Conservation (phyloP, 306 rosid genomes). For the Dalbergia cochinchinensis region DNA sequence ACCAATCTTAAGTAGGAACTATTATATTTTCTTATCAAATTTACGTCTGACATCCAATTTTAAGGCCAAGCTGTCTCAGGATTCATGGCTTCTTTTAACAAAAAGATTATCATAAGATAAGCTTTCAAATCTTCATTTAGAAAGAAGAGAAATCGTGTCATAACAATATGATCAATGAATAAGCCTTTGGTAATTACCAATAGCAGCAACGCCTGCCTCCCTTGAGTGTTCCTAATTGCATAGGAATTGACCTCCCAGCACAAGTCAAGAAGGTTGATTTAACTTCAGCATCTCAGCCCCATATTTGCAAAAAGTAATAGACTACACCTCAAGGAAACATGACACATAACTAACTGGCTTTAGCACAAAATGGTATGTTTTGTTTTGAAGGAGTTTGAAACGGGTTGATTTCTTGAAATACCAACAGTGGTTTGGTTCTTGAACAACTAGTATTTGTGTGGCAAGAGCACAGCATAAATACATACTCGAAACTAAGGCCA, state of each 20-base stretch:
- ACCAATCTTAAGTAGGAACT: not conserved
- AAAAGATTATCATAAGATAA: not conserved
- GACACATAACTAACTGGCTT: not conserved
- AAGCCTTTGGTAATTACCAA: not conserved
- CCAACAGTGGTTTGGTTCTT: not conserved
- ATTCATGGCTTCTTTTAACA: not conserved
- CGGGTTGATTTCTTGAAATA: slow-evolving; percentile 3
- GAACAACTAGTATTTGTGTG: not conserved
- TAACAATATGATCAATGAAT: not conserved
- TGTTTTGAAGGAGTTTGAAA: not conserved
- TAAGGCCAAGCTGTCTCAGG: not conserved
- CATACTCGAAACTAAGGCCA: not conserved
- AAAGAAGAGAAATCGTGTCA: not conserved
- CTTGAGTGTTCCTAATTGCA: not conserved
- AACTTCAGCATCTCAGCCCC: not conserved
- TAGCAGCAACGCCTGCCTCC: not conserved
- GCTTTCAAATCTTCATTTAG: not conserved
- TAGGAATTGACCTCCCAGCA: not conserved
- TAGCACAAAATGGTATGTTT: not conserved
- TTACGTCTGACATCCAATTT: slow-evolving; percentile 6
- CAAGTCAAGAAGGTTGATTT: not conserved
- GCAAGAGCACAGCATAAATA: not conserved
- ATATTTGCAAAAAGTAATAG: not conserved
- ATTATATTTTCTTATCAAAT: not conserved
- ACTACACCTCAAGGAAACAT: not conserved